These are phyloP conservation scores for Imleria badia DNA, from an alignment of 768 basidiomycete species.

Conservation along the genomic window DNA sequence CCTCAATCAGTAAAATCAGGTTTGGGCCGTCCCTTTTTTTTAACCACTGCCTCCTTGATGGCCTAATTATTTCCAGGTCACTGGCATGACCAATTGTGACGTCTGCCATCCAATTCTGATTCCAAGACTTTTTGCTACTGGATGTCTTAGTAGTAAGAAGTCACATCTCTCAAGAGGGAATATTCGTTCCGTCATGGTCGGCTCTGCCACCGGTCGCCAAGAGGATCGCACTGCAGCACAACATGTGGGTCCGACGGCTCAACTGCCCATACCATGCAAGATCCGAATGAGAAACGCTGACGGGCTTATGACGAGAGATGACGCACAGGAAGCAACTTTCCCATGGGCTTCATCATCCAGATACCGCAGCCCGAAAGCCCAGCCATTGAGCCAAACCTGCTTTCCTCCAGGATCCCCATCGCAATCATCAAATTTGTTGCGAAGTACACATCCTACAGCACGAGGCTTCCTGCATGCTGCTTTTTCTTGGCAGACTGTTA, in stretches of 20 bases:
- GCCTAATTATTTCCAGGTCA: neutral
- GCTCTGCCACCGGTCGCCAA: neutral
- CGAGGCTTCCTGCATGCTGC: neutral
- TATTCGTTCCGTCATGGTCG: neutral
- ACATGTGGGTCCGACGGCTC: neutral
- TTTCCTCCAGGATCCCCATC: neutral
- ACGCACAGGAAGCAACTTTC: neutral
- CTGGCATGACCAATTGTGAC: neutral
- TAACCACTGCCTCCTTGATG: neutral
- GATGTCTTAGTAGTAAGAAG: too few species aligned
- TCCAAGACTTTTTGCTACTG: too few species aligned
- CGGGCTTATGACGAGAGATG: neutral
- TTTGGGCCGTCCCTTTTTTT: too few species aligned
- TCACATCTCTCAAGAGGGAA: neutral
- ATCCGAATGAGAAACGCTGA: neutral
- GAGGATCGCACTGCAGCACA: neutral
- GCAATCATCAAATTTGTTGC: neutral
- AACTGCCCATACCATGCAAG: neutral
- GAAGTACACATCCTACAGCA: neutral
- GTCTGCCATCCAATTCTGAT: too few species aligned
- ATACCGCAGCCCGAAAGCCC: neutral
- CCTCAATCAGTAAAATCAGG: neutral
- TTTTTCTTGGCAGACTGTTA: neutral
- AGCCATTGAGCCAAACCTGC: neutral
- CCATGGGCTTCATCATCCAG: neutral